Evolutionary conservation across 768 basidiomycete genomes (phyloP), one percentile per base, ranked within the genome.

Genomic region (Lactarius sanguifluus): DNA sequence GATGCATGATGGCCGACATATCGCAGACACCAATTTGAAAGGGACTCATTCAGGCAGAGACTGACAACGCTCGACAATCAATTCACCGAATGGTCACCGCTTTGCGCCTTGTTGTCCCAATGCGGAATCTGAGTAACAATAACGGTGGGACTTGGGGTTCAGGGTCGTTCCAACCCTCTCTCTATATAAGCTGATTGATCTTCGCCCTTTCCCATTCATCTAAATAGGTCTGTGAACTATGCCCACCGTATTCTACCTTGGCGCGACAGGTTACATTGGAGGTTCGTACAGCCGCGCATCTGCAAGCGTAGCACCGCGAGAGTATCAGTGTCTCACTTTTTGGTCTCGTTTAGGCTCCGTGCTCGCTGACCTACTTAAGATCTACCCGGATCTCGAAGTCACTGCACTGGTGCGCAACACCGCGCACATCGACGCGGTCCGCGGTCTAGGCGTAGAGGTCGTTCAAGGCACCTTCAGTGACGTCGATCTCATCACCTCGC

Each of bases 381-480:
- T 2, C 25, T 38, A 61, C 55, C 43, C 59, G 10, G 41, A 65
- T 7, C 32, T 68, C 34, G 9, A 45, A 23, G 47, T 68, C 59
- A 68, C 55, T 25, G 67, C 67, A 12, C 54, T 68, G 7, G 55
- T 68, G 15, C 67, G 67, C n/a, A 68, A 68, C 38, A 30, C 59
- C 3, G 16, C 54, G 7, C 43, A 65, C 30, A 1, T 52, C 10
- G 28, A 50, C 1, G 38, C 58, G 6, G 8, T 68, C 13, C 36
- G 45, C 7, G 5, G 7, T 25, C 32, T 61, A 41, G 59, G 59
- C 5, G 59, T 58, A 1, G 28, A 50, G 15, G 64, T 68, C 43
- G 28, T 68, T 9, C 59, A 52, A n/a, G 67, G 67, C 6, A 40
- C 41, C 28, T 68, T 65, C 47, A 36, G 36, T 9, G 64, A 68